These are phyloP conservation scores for Picea abies DNA, from an alignment of 83 land plant genomes.

Conservation along the genomic window DNA sequence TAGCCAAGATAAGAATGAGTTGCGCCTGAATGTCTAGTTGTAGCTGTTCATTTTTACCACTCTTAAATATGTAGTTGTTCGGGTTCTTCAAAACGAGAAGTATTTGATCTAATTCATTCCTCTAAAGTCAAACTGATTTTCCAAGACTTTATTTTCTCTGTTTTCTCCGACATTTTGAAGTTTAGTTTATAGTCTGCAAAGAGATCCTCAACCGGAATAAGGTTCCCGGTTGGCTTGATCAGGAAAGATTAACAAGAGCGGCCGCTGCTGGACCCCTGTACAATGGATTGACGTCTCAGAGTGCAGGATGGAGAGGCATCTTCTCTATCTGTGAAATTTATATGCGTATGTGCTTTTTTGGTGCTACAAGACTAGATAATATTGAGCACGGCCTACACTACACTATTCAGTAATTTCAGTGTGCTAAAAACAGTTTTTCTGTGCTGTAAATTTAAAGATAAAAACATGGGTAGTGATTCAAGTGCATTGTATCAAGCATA, in stretches of 20 bases:
- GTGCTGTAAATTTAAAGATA: too few species aligned
- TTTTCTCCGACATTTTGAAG: neutral
- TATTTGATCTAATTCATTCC: neutral
- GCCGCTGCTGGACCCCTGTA: neutral
- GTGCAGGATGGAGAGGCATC: neutral
- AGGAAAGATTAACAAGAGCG: neutral
- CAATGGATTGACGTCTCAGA: neutral
- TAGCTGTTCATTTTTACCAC: neutral
- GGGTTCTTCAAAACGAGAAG: neutral
- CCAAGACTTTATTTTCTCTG: neutral
- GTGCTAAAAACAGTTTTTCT: neutral
- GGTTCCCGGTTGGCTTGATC: neutral
- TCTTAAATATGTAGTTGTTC: neutral
- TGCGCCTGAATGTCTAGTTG: neutral
- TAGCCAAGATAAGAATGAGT: neutral
- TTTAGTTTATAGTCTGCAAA: slow-evolving; percentile 2
- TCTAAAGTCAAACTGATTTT: neutral
- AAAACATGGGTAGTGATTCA: too few species aligned
- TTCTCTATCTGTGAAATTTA: neutral
- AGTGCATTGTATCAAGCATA: too few species aligned
- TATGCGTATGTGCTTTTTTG: neutral
- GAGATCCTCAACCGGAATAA: neutral
- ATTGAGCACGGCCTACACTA: neutral
- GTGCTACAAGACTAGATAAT: neutral
- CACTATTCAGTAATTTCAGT: neutral